These are phyloP conservation scores for Tulasnella sp. DNA, from an alignment of 768 basidiomycete species.

Conservation along the genomic window DNA sequence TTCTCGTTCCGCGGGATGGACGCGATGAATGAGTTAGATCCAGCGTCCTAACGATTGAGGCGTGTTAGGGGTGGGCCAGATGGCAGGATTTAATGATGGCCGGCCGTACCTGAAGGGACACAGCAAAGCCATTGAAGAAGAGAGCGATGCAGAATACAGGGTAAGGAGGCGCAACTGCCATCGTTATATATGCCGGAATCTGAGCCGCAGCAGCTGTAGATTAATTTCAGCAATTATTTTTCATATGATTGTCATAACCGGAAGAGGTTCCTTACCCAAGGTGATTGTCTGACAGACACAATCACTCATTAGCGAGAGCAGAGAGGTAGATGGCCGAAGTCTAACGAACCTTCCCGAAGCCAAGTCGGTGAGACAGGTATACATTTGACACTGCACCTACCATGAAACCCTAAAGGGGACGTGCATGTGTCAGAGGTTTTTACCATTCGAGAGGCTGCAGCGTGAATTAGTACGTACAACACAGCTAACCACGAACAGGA, in stretches of 20 bases:
- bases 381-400: constrained; percentile 20
- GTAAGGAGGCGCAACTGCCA: constrained; percentile 45
- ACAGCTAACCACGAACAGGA: constrained; percentile 24
- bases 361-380: constrained; percentile 24
- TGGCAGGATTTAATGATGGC: constrained; percentile 29
- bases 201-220: constrained; percentile 38
- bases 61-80: neutral
- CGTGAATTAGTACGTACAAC: constrained; percentile 10
- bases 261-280: neutral
- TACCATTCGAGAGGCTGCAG: neutral
- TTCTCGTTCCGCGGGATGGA: constrained; percentile 41
- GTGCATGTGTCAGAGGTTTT: neutral
- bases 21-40: constrained; percentile 47
- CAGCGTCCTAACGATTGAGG: constrained; percentile 40
- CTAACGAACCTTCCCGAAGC: constrained; percentile 29
- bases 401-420: constrained; percentile 23
- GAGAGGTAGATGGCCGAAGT: no score
- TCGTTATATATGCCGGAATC: constrained; percentile 38
- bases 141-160: constrained; percentile 45
- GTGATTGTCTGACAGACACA: neutral
- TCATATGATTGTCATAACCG: neutral
- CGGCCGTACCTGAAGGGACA: constrained; percentile 43
- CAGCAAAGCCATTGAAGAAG: constrained; percentile 43
- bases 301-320: neutral
- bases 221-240: neutral